phyloP scores from a whole-genome alignment of 257 asterid species.

The Salvia rosmarinus region DNA sequence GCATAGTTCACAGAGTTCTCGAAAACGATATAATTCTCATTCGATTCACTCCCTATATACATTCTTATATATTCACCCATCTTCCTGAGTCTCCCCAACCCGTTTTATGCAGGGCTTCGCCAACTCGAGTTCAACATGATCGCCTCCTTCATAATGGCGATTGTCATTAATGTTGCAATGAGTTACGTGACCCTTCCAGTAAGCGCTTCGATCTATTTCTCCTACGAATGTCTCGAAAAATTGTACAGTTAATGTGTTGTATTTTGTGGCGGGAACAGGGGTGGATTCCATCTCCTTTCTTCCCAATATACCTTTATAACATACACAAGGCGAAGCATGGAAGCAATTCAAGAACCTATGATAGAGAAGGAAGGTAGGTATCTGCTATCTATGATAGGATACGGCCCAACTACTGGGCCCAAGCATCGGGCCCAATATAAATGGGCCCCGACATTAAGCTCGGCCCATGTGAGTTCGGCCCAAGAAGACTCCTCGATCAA shows the following conservation, averaged over 20 bases:
- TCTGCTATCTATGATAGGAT: too few species aligned
- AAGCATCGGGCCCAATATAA: too few species aligned
- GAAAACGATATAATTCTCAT: too few species aligned
- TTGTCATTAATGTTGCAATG: constrained; percentile 52
- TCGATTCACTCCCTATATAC: too few species aligned
- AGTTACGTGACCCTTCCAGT: constrained; percentile 85
- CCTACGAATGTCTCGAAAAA: too few species aligned
- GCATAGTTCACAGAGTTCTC: too few species aligned
- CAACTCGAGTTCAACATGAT: constrained; percentile 74
- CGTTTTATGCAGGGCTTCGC: constrained; percentile 73
- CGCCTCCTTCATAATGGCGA: constrained; percentile 52
- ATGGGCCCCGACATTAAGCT: too few species aligned
- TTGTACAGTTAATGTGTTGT: neutral
- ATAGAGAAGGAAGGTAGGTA: constrained; percentile 76
- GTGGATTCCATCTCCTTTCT: constrained; percentile 76
- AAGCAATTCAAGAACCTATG: constrained; percentile 72
- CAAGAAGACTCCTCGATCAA: too few species aligned
- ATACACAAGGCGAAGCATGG: constrained; percentile 86
- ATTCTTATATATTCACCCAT: too few species aligned
- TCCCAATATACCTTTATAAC: constrained; percentile 72
- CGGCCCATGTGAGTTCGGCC: too few species aligned
- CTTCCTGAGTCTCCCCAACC: too few species aligned
- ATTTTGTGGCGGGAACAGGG: constrained; percentile 41
- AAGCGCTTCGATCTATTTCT: constrained; percentile 19
- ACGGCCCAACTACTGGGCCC: too few species aligned